These are phyloP conservation scores for Pleurotus eryngii DNA, from an alignment of 768 basidiomycete genomes.

Conservation along the genomic window DNA sequence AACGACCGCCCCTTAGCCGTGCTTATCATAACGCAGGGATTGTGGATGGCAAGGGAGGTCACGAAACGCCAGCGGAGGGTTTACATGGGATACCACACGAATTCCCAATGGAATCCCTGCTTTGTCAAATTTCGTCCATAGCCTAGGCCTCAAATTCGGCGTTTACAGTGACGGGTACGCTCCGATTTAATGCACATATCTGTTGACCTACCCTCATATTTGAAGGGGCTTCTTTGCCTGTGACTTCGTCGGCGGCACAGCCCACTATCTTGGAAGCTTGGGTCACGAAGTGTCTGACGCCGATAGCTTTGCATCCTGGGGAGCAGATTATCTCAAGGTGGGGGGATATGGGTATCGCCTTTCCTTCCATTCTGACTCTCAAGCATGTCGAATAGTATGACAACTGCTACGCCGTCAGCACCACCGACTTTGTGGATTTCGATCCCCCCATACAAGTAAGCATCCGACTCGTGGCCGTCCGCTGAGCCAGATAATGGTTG, in stretches of 20 bases:
- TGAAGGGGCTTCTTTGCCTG: slow-evolving; percentile 41
- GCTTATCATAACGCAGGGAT: slow-evolving; percentile 26
- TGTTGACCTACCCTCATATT: neutral
- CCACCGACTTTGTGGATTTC: slow-evolving; percentile 43
- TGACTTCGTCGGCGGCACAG: slow-evolving; percentile 42
- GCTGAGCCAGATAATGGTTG: too few species aligned
- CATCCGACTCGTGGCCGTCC: too few species aligned
- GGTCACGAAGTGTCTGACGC: slow-evolving; percentile 47
- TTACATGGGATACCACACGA: slow-evolving; percentile 39
- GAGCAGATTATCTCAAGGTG: slow-evolving; percentile 43
- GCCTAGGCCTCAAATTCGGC: slow-evolving; percentile 55
- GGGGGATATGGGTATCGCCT: neutral
- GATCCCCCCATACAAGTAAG: slow-evolving; percentile 42
- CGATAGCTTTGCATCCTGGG: slow-evolving; percentile 45
- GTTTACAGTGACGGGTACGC: slow-evolving; percentile 51
- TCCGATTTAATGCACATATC: neutral
- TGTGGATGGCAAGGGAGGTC: slow-evolving; percentile 48
- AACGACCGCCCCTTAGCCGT: neutral
- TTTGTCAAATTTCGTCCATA: slow-evolving; percentile 33
- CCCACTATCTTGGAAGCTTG: slow-evolving; percentile 41
- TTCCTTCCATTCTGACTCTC: neutral
- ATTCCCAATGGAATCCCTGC: slow-evolving; percentile 23
- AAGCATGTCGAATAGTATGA: slow-evolving; percentile 31
- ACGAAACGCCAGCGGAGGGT: slow-evolving; percentile 35
- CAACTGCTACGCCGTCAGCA: slow-evolving; percentile 45